Base-by-base conservation (phyloP, 2,329 filamentous ascomycete species). In the Cordyceps pruinosa region DNA sequence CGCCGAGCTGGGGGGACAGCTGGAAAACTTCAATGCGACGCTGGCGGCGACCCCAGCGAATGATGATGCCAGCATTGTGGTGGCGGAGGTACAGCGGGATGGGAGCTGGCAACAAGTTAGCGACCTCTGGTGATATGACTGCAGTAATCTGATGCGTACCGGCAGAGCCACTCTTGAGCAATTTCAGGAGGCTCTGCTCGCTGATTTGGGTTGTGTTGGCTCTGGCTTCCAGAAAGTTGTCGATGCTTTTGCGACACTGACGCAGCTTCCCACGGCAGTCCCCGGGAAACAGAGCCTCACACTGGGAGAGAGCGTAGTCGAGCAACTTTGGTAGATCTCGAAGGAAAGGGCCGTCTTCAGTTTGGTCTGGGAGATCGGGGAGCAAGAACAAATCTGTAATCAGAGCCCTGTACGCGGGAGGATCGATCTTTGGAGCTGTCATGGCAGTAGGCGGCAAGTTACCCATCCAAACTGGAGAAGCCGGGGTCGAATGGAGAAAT, bases 61-160 rank as follows among this genome's bases (percentile, higher is more conserved):
- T 35, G 10, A 56, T 32, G 9, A 56, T 8, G 19, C 34, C 53
- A 9, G 53, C 45, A 21, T 56, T 56, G 6, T 56, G 53, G 21
- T 56, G n/a, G 1, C 4, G 26, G 15, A 56, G 34, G 21, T 56
- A 49, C 13, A 56, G 17, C 1, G 53, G 53, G 13, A 49, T 56
- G 9, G 42, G 9, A 6, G 34, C 45, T 56, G 9, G 3, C 4
- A 23, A 30, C 2, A 7, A 13, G 19, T 56, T 32, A 49, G 53
- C 8, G 5, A 34, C n/a, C n/a, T 5, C 15, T 2, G 15, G 23
- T 23, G 10, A 47, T 42, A 15, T 6, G 3, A 21, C 23, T 19
- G 13, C 3, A 9, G 5, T 2, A 39, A 17, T 3, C 5, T 5
- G 15, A 2, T 6, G 6, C 10, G 7, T 30, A 56, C 52, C 42